Percentiles rank a stretch among this genome's conserved stretches.
These are phyloP conservation scores for Yamadazyma dendronema DNA, from an alignment of 1,139 yeast species.

Conservation along the genomic window DNA sequence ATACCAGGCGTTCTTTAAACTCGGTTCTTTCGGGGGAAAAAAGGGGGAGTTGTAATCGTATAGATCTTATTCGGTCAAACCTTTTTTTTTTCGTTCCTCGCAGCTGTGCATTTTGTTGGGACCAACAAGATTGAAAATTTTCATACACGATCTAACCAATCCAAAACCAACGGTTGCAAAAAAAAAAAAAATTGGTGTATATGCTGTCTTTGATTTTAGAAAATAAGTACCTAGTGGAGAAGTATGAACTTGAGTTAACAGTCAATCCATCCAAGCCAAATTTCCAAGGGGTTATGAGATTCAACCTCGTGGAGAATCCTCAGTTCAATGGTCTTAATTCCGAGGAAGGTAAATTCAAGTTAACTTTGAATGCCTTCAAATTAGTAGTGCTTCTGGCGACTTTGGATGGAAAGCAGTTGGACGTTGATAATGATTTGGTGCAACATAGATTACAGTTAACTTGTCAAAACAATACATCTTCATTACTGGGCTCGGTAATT, in stretches of 20 bases:
- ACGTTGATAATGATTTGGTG: slow-evolving; percentile 6
- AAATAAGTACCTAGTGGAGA: slow-evolving; percentile 11
- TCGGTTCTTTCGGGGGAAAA: background rate
- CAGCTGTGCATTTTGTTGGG: slow-evolving; percentile 6
- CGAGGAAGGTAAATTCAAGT: slow-evolving; percentile 4
- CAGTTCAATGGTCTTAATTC: slow-evolving; percentile 1
- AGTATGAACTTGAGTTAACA: slow-evolving; percentile 10
- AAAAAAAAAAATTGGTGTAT: slow-evolving; percentile 1
- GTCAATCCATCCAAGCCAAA: slow-evolving; percentile 13
- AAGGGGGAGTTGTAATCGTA: background rate
- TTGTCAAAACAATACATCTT: background rate
- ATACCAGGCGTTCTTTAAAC: background rate
- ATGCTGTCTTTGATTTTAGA: slow-evolving; percentile 3
- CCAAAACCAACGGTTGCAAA: slow-evolving; percentile 6
- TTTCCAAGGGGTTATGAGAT: slow-evolving; percentile 9
- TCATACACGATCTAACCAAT: too few species aligned
- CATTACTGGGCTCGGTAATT: slow-evolving; percentile 1
- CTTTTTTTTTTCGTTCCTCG: slow-evolving; percentile 3
- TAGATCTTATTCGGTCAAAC: background rate
- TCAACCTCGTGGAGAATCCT: slow-evolving; percentile 2
- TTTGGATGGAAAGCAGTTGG: slow-evolving; percentile 7
- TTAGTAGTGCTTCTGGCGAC: slow-evolving; percentile 14
- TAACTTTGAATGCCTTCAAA: slow-evolving; percentile 11
- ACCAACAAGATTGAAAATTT: background rate
- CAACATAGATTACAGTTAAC: slow-evolving; percentile 7